Base-by-base conservation (phyloP, 805 yeast genomes). In the Debaryomyces castellii region DNA sequence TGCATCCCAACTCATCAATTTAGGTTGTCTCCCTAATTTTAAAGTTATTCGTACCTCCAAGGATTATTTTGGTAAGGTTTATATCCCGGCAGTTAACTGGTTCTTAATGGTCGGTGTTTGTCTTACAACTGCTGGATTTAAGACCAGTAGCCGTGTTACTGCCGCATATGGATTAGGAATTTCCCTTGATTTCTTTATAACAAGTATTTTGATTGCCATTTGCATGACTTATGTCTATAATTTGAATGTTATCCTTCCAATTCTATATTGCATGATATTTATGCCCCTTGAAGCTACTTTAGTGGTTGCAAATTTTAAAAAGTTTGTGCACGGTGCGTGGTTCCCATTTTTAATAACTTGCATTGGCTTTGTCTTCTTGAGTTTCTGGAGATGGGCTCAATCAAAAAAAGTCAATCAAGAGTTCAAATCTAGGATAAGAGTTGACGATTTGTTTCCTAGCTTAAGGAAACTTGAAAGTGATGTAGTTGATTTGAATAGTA, bases 141-240 rank as follows among this genome's bases (percentile, higher is more conserved):
- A 68, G 47, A 78, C 66, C 52, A 69, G 78, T 25, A 66, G 68
- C 52, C 69, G 66, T 34, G 81, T 80, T 30, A 78, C 85, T 0
- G 77, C 82, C 4, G 85, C 85, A 10, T 81, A 80, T 55, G 85
- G 85, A 12, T 69, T 80, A 46, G 83, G 85, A 18, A 78, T 81
- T 28, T 66, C 83, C 1, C 56, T 80, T 46, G 85, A 80, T 54
- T 78, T 81, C 51, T 48, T 78, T 21, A 70, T 81, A 41, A 81
- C 86, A 1, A 71, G 82, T 0, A 45, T 57, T 9, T 62, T 81
- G 59, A 69, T 79, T 44, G 46, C 75, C 8, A 55, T 79, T 24
- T 69, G 77, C 44, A 63, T 80, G 61, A 50, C 72, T 2, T 76
- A 76, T 47, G 82, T 77, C 22, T 77, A 70, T 54, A 62, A 67